These are phyloP conservation scores for Cyphellophora attinorum DNA, from an alignment of 2,329 filamentous ascomycete species.

Conservation along the genomic window DNA sequence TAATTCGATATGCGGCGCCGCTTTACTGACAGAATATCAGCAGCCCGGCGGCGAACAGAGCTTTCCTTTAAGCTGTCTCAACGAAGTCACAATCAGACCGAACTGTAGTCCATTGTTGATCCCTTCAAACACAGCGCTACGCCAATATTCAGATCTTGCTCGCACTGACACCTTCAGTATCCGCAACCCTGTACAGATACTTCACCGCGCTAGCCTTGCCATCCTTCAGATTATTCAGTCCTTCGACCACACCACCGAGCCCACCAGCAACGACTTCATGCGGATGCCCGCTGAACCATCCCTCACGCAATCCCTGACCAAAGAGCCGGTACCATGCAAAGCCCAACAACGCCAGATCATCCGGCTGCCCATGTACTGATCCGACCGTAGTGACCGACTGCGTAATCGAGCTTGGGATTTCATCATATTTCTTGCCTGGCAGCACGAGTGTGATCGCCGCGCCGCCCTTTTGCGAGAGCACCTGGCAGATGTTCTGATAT, in stretches of 20 bases:
- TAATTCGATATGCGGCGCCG: no score
- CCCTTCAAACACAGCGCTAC: no score
- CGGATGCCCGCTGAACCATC: slow-evolving; percentile 42
- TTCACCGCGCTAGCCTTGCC: slow-evolving; percentile 56
- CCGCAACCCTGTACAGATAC: slow-evolving; percentile 50
- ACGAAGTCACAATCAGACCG: no score
- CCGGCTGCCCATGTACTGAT: slow-evolving; percentile 12
- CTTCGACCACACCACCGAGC: slow-evolving; percentile 43
- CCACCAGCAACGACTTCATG: slow-evolving; percentile 44
- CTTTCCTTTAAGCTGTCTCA: no score
- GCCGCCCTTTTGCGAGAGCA: slow-evolving; percentile 28
- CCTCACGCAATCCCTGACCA: slow-evolving; percentile 36
- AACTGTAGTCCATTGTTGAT: no score
- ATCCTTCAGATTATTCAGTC: slow-evolving; percentile 44
- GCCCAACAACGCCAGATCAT: slow-evolving; percentile 30
- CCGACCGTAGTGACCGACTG: slow-evolving; percentile 13
- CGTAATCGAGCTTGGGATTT: slow-evolving; percentile 11
- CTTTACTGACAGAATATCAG: no score
- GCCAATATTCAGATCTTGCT: slow-evolving; percentile 9
- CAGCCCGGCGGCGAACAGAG: no score
- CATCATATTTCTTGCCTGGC: slow-evolving; percentile 11
- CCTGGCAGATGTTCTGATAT: slow-evolving; percentile 33
- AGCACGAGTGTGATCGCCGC: slow-evolving; percentile 12
- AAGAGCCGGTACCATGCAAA: slow-evolving; percentile 36
- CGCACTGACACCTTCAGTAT: slow-evolving; percentile 26